Conservation (phyloP, 495 filamentous ascomycete genomes). For the Podospora comata region DNA sequence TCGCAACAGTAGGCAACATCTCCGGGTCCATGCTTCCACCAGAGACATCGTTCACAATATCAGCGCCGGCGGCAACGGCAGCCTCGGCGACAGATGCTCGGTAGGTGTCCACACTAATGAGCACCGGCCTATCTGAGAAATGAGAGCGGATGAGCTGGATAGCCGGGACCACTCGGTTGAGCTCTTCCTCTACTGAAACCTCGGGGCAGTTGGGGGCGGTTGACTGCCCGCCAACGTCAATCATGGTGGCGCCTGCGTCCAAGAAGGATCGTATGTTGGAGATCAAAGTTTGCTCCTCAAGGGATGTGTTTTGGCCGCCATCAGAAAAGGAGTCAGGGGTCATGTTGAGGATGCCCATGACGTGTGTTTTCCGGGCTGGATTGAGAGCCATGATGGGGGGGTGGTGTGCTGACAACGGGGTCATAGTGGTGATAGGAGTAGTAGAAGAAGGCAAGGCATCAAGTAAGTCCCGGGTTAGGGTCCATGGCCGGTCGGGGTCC, state of each 20-base stretch:
- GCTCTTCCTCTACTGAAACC: conserved; percentile 68
- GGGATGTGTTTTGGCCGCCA: conserved; percentile 60
- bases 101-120: conserved; percentile 90
- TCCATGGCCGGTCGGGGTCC: conserved; percentile 48
- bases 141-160: conserved; percentile 69
- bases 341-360: conserved; percentile 95
- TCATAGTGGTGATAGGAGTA: conserved; percentile 61
- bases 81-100: conserved; percentile 78
- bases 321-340: conserved; percentile 98
- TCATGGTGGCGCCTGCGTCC: conserved; percentile 67
- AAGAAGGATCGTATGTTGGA: conserved; percentile 58
- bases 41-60: conserved; percentile 94
- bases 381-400: conserved; percentile 62
- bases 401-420: conserved; percentile 59
- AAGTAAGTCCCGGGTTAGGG: conserved; percentile 57
- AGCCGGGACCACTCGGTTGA: conserved; percentile 71
- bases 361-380: conserved; percentile 62
- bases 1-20: conserved; percentile 80
- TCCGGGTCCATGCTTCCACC: conserved; percentile 72
- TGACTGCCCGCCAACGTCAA: conserved; percentile 92
- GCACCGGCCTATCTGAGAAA: conserved; percentile 57
- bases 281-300: conserved; percentile 24
- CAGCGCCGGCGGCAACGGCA: conserved; percentile 77
- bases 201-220: conserved; percentile 71
- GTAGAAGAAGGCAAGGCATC: conserved; percentile 53